phyloP scores from a whole-genome alignment of 169 alveolate species.

The Plasmodium adleri region DNA sequence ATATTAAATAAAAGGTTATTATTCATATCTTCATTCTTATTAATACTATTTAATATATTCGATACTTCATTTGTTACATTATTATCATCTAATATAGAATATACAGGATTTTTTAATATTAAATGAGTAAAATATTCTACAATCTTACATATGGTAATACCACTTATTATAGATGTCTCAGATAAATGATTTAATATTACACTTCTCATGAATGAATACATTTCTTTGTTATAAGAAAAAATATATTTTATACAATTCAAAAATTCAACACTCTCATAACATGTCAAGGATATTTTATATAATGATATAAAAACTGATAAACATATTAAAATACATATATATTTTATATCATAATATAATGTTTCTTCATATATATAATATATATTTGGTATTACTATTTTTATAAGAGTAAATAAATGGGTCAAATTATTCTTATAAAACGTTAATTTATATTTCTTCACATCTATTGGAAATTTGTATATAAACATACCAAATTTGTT shows the following conservation, averaged over 20 bases:
- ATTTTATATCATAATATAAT: conserved; percentile 61
- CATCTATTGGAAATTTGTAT: conserved; percentile 58
- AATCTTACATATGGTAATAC: conserved; percentile 52
- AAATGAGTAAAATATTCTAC: conserved; percentile 13
- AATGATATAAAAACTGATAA: conserved; percentile 61
- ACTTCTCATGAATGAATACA: conserved; percentile 34
- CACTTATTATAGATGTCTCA: conserved; percentile 67
- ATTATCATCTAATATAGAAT: background rate
- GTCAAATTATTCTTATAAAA: conserved; percentile 57
- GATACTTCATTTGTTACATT: background rate
- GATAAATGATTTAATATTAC: conserved; percentile 44
- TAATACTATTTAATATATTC: background rate
- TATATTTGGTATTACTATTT: conserved; percentile 65
- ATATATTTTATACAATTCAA: conserved; percentile 34
- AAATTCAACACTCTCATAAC: conserved; percentile 11
- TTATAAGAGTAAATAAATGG: conserved; percentile 39
- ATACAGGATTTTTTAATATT: background rate
- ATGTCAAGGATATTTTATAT: conserved; percentile 38
- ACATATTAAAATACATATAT: conserved; percentile 49
- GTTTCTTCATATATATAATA: conserved; percentile 42
- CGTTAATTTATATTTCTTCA: conserved; percentile 43
- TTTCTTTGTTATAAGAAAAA: conserved; percentile 31
- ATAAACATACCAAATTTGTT: background rate
- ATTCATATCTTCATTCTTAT: background rate
- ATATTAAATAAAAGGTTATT: background rate